Conservation (phyloP, 192 early-diverging fungal species). For the Coemansia sp. region DNA sequence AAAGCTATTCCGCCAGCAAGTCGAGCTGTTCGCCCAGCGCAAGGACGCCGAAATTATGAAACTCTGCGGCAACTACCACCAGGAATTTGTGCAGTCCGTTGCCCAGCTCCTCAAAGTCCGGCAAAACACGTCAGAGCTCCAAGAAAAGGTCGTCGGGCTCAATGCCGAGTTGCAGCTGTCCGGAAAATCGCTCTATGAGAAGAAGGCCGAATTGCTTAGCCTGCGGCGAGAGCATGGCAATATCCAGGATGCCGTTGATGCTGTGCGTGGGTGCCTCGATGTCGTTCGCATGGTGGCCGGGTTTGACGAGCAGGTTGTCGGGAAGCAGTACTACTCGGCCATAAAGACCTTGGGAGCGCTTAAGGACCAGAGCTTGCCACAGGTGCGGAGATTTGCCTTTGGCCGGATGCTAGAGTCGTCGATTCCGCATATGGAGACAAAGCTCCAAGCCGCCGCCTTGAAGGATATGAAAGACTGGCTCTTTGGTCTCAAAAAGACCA, state of each 20-base stretch:
- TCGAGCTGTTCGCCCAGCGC: constrained; percentile 74
- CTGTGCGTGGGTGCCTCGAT: constrained; percentile 75
- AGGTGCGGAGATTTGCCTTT: constrained; percentile 79
- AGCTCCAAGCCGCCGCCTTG: constrained; percentile 80
- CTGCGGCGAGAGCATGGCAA: constrained; percentile 78
- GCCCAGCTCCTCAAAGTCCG: constrained; percentile 95
- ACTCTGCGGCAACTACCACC: constrained; percentile 94
- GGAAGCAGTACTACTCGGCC: constrained; percentile 87
- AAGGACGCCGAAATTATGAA: constrained; percentile 97
- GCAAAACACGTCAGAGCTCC: constrained; percentile 78
- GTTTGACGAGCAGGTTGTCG: constrained; percentile 74
- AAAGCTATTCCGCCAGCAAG: constrained; percentile 82
- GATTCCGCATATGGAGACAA: constrained; percentile 86
- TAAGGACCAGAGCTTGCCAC: constrained; percentile 70
- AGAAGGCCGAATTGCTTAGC: constrained; percentile 72
- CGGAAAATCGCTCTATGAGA: constrained; percentile 76
- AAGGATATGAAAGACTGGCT: constrained; percentile 92
- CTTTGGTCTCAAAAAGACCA: constrained; percentile 77
- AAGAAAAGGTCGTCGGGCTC: constrained; percentile 79
- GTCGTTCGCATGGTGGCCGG: constrained; percentile 86
- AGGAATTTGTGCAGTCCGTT: constrained; percentile 79
- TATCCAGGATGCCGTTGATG: constrained; percentile 79
- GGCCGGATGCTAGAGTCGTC: constrained; percentile 80
- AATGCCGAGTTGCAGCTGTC: constrained; percentile 82
- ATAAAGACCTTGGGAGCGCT: constrained; percentile 87